These are phyloP conservation scores for Pseudogymnoascus sp. DNA, from an alignment of 2,329 filamentous ascomycete species.

Conservation along the genomic window DNA sequence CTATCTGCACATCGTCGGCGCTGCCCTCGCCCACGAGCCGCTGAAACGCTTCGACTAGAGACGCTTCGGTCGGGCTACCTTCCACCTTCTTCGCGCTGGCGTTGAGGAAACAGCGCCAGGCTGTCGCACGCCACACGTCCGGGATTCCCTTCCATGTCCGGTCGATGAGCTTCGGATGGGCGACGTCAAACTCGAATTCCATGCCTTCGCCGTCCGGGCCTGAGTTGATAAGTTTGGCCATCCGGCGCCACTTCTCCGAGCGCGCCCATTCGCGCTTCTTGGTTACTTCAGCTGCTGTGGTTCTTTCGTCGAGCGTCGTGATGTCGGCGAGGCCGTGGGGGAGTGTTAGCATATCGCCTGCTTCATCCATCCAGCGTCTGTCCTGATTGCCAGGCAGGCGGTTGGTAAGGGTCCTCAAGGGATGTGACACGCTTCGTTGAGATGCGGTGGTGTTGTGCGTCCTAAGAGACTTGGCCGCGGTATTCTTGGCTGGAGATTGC, in stretches of 20 bases:
- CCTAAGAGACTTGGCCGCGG: constrained; percentile 52
- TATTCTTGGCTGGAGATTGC: constrained; percentile 46
- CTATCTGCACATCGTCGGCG: constrained; percentile 92
- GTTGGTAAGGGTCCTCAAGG: constrained; percentile 53
- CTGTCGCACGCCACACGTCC: constrained; percentile 85
- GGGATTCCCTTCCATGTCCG: constrained; percentile 98
- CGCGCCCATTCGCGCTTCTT: constrained; percentile 58
- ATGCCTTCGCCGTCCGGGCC: constrained; percentile 47
- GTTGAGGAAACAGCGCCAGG: constrained; percentile 89
- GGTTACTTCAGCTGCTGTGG: constrained; percentile 46
- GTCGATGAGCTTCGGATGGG: constrained; percentile 77
- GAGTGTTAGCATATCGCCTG: constrained; percentile 59
- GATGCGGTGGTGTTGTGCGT: constrained; percentile 37
- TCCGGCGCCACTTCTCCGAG: constrained; percentile 61
- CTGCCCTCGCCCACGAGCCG: constrained; percentile 67
- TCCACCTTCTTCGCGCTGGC: constrained; percentile 63
- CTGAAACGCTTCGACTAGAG: constrained; percentile 66
- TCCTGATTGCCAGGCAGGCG: constrained; percentile 55
- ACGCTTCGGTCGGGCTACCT: constrained; percentile 55
- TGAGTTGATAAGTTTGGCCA: constrained; percentile 47
- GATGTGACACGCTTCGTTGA: constrained; percentile 43
- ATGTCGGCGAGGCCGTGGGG: constrained; percentile 51
- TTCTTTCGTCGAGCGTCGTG: constrained; percentile 45
- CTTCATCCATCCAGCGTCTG: constrained; percentile 56
- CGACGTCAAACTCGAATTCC: constrained; percentile 72